phyloP scores from a whole-genome alignment of 306 rosid genomes.

The Lupinus albus region DNA sequence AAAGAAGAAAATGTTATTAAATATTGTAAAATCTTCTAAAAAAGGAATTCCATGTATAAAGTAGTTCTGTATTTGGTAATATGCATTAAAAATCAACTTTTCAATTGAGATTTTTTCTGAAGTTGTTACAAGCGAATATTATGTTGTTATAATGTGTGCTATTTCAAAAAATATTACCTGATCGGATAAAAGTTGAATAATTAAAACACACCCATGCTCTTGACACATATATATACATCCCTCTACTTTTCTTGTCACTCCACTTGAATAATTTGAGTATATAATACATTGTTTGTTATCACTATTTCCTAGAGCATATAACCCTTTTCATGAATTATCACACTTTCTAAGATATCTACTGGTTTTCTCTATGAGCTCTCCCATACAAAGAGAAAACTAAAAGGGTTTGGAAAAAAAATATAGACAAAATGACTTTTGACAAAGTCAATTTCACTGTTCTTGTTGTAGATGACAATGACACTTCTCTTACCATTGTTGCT shows the following conservation, averaged over 20 bases:
- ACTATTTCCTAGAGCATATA: too few relatives aligned
- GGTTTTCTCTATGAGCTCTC: neutral
- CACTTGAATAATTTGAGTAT: constrained; percentile 6
- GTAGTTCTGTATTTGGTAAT: neutral
- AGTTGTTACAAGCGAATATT: neutral
- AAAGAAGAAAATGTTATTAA: neutral
- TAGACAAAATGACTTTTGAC: constrained; percentile 39
- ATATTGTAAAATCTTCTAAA: constrained; percentile 34
- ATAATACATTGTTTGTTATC: neutral
- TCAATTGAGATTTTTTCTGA: neutral
- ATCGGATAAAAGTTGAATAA: neutral
- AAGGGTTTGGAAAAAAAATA: neutral
- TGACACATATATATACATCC: neutral
- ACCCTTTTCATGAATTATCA: too few relatives aligned
- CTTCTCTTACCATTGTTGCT: constrained; percentile 49
- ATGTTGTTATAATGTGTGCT: neutral
- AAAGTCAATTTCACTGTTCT: constrained; percentile 45
- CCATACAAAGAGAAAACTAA: neutral
- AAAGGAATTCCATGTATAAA: neutral
- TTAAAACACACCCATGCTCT: neutral
- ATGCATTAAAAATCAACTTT: constrained; percentile 16
- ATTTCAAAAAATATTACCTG: neutral
- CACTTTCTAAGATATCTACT: too few relatives aligned
- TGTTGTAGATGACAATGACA: constrained; percentile 68
- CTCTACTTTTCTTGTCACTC: neutral